Evolutionary conservation across 1,284 basidiomycete genomes (phyloP).

Genomic region (Tilletia indica): DNA sequence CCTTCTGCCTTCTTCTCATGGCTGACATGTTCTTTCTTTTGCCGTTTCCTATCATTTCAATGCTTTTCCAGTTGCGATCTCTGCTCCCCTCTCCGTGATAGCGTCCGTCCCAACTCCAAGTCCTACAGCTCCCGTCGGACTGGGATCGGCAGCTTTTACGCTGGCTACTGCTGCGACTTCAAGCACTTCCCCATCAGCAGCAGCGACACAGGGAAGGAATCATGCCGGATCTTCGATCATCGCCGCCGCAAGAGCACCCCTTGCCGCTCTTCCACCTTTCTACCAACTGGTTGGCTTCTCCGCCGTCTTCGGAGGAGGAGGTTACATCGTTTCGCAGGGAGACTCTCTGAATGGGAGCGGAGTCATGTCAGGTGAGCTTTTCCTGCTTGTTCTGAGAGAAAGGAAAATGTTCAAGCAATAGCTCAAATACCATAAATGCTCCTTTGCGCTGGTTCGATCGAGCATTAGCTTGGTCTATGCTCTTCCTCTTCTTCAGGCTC

Average conservation of each 20-base stretch:
- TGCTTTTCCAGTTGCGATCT: neutral
- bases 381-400: no score
- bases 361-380: constrained; percentile 16
- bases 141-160: neutral
- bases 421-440: no score
- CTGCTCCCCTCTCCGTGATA: neutral
- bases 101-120: neutral
- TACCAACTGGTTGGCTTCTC: constrained; percentile 14
- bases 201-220: neutral
- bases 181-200: neutral
- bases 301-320: constrained; percentile 2
- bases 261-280: constrained; percentile 10
- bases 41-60: neutral
- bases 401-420: no score
- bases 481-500: constrained; percentile 17
- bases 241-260: neutral
- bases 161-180: neutral
- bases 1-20: neutral
- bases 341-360: constrained; percentile 7
- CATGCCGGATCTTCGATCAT: neutral
- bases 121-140: neutral
- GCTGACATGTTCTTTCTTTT: neutral
- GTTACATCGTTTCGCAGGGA: constrained; percentile 11
- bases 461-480: constrained; percentile 3
- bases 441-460: no score